Evolutionary conservation across 106 monocot species (phyloP).

Genomic region (Dendrobium nobile): DNA sequence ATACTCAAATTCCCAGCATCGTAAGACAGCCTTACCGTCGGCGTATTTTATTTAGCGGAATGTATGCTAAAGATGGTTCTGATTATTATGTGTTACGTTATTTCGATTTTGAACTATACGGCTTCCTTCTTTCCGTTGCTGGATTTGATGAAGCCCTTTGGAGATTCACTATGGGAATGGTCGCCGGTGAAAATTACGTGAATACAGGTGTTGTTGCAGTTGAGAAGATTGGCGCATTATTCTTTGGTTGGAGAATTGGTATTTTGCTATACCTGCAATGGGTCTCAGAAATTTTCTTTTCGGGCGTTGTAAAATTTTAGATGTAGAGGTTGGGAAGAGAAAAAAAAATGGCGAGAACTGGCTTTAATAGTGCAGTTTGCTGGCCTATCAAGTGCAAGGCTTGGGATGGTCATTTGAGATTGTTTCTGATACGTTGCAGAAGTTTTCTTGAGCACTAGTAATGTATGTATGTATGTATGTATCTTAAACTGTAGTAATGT

Average conservation of each 20-base stretch:
- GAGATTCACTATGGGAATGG: background rate
- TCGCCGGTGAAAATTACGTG: background rate
- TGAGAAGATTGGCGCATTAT: background rate
- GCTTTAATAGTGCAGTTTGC: too few species aligned
- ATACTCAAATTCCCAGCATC: background rate
- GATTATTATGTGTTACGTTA: background rate
- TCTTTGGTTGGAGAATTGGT: background rate
- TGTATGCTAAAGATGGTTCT: background rate
- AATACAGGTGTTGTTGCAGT: background rate
- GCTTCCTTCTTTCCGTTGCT: background rate
- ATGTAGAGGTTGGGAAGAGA: background rate
- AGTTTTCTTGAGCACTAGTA: too few species aligned
- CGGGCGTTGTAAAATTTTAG: background rate
- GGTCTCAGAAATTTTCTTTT: background rate
- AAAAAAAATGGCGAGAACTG: background rate
- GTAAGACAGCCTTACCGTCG: too few species aligned
- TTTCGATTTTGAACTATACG: too few species aligned
- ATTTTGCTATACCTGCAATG: background rate
- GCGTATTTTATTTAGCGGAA: background rate
- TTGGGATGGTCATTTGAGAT: too few species aligned
- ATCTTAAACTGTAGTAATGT: too few species aligned
- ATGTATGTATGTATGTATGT: too few species aligned
- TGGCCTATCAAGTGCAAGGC: too few species aligned
- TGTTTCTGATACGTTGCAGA: too few species aligned
- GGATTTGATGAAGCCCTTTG: background rate